These are phyloP conservation scores for Penicillium rolfsii DNA, from an alignment of 2,329 filamentous ascomycete species.

Conservation along the genomic window DNA sequence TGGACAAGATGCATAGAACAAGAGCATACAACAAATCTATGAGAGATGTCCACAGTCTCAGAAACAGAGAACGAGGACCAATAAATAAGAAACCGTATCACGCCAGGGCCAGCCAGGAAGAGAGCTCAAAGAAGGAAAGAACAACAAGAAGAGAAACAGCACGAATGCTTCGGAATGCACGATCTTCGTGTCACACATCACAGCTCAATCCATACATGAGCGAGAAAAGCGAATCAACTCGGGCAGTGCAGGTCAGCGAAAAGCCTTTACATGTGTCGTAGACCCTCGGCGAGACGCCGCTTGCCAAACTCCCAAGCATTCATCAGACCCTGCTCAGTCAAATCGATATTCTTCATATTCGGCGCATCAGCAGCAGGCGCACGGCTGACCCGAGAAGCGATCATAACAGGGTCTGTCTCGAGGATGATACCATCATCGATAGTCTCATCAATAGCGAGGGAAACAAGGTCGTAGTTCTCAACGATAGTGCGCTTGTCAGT, in stretches of 20 bases:
- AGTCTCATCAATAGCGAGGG: slow-evolving; percentile 92
- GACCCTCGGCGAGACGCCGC: slow-evolving; percentile 84
- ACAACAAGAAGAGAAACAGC: slow-evolving; percentile 21
- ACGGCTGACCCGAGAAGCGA: slow-evolving; percentile 88
- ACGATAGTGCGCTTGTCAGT: slow-evolving; percentile 97
- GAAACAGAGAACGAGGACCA: slow-evolving; percentile 17
- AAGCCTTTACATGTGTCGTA: slow-evolving; percentile 62
- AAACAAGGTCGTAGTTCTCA: slow-evolving; percentile 97
- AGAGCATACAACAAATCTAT: slow-evolving; percentile 31
- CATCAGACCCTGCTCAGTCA: slow-evolving; percentile 92
- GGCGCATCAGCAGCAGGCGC: slow-evolving; percentile 86
- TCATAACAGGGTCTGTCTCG: slow-evolving; percentile 93
- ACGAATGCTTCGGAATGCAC: slow-evolving; percentile 24
- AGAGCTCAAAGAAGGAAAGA: slow-evolving; percentile 14
- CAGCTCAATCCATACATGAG: background rate
- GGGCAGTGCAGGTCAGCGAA: background rate
- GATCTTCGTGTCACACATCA: slow-evolving; percentile 25
- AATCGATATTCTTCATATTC: slow-evolving; percentile 89
- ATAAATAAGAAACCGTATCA: slow-evolving; percentile 34
- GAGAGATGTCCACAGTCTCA: slow-evolving; percentile 17
- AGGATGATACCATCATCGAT: slow-evolving; percentile 95
- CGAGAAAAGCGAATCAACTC: background rate
- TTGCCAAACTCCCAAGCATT: slow-evolving; percentile 94
- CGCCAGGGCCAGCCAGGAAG: slow-evolving; percentile 44
- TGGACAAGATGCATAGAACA: slow-evolving; percentile 25